Base-by-base conservation (phyloP, 257 asterid genomes). In the Cinchona pubescens region DNA sequence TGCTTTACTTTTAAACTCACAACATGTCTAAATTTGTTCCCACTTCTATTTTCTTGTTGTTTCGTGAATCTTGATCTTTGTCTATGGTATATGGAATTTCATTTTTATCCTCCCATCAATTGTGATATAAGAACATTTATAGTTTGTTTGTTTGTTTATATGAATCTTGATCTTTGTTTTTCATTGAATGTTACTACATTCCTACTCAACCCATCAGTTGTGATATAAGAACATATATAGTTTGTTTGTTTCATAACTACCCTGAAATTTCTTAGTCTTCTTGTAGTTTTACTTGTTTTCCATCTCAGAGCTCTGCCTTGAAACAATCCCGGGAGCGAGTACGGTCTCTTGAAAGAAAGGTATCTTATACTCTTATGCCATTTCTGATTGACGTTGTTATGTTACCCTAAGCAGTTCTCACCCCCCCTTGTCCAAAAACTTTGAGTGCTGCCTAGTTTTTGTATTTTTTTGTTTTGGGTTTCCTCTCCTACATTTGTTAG, bases 271-370 rank as follows among this genome's bases (percentile, higher is more conserved):
- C 73, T 73, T 61, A 63, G 38, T 64, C 82, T 71, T 80, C 81
- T 67, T 69, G 58, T 56, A 66, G 68, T 51, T 67, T 48, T 85
- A 18, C 11, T 49, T 69, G 42, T 14, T 78, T 77, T 75, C 67
- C 46, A 62, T 86, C 66, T 80, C 89, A 95, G 99, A 95, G 99
- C 82, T 83, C 92, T 76, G 79, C 79, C 73, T 80, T 95, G 89
- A 89, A 88, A 83, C 88, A 87, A 71, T 87, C 97, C 65, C 97
- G 99, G 75, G 86, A 87, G 69, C 92, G 81, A 83, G 97, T 91
- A 66, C 90, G 86, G 62, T 78, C 75, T 71, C 85, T 95, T 65
- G 98, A 92, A 87, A 92, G 87, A 85, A 95, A 87, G 98, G 99
- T 95, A 79, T 58, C 56, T 29, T 51, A 35, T 32, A 35, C 79